Evolutionary conservation across 1,139 yeast genomes (phyloP).

Genomic region (Taphrina sp.): DNA sequence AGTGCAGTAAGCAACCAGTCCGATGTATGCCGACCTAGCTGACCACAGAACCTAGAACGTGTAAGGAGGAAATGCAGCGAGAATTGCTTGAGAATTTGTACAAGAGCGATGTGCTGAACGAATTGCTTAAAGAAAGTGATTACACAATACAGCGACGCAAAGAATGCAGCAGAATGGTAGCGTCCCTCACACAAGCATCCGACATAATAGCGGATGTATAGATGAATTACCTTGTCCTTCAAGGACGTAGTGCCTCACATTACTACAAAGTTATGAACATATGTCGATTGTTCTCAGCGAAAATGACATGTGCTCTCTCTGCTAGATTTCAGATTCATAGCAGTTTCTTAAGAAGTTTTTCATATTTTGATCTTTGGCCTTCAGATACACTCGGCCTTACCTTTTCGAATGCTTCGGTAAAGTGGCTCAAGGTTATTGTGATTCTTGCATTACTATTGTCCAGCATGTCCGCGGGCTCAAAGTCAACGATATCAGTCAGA

Average conservation of each 20-base stretch:
- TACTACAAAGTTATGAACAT: too few relatives aligned
- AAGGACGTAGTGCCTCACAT: too few relatives aligned
- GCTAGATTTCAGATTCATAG: too few relatives aligned
- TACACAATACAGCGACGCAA: constrained; percentile 89
- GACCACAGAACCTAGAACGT: constrained; percentile 42
- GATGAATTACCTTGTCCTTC: too few relatives aligned
- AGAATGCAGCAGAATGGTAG: constrained; percentile 93
- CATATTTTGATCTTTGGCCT: constrained; percentile 75
- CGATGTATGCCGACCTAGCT: too few relatives aligned
- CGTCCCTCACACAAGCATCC: constrained; percentile 80
- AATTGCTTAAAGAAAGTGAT: constrained; percentile 87
- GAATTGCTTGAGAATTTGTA: constrained; percentile 84
- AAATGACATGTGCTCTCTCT: too few relatives aligned
- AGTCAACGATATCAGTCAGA: constrained; percentile 49
- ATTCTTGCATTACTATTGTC: constrained; percentile 43
- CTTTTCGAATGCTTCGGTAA: constrained; percentile 64
- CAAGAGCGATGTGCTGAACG: constrained; percentile 69
- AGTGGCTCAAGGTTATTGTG: constrained; percentile 63
- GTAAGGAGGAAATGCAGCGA: constrained; percentile 85
- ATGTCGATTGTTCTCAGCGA: too few relatives aligned
- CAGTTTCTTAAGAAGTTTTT: constrained; percentile 42
- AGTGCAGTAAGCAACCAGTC: constrained; percentile 49
- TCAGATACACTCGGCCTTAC: constrained; percentile 92
- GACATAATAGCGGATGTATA: constrained; percentile 60
- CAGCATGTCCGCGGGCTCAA: constrained; percentile 42